Conservation (phyloP, 495 filamentous ascomycete genomes). For the Penicillium waksmanii region DNA sequence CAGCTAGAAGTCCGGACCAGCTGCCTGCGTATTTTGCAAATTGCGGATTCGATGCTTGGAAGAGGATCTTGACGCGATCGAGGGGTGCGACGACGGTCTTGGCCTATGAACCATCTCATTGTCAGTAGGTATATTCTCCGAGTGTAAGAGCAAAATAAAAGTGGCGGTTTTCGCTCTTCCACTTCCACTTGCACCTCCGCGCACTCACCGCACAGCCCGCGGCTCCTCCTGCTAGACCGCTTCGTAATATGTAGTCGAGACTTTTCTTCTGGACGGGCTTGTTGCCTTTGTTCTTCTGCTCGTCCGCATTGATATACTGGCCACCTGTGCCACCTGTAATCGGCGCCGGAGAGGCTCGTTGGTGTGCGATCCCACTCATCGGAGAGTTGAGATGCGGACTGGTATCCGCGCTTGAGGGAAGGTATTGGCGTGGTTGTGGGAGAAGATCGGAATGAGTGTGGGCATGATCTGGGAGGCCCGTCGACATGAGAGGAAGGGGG, state of each 20-base stretch:
- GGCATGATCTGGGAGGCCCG: conserved; percentile 37
- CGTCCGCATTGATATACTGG: conserved; percentile 13
- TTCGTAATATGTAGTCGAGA: conserved; percentile 78
- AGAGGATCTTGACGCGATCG: conserved; percentile 97
- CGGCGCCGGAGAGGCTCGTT: conserved; percentile 30
- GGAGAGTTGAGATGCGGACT: conserved; percentile 25
- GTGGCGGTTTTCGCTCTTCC: neutral
- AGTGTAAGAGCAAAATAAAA: neutral
- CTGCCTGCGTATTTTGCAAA: conserved; percentile 89
- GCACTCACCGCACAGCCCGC: conserved; percentile 81
- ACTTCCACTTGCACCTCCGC: neutral
- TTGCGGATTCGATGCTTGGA: conserved; percentile 92
- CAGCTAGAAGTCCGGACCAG: conserved; percentile 77
- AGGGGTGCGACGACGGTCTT: conserved; percentile 96
- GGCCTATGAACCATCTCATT: conserved; percentile 56
- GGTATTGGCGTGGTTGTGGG: conserved; percentile 11
- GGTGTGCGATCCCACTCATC: conserved; percentile 43
- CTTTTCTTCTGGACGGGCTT: conserved; percentile 67
- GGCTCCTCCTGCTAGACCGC: conserved; percentile 81
- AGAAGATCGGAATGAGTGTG: conserved; percentile 22
- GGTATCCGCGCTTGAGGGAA: conserved; percentile 19
- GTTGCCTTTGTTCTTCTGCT: conserved; percentile 24
- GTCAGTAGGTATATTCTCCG: neutral
- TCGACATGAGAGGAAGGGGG: conserved; percentile 31
- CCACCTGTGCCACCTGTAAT: conserved; percentile 26